Conservation (phyloP, 163 green algal species). For the Prototheca wickerhamii region DNA sequence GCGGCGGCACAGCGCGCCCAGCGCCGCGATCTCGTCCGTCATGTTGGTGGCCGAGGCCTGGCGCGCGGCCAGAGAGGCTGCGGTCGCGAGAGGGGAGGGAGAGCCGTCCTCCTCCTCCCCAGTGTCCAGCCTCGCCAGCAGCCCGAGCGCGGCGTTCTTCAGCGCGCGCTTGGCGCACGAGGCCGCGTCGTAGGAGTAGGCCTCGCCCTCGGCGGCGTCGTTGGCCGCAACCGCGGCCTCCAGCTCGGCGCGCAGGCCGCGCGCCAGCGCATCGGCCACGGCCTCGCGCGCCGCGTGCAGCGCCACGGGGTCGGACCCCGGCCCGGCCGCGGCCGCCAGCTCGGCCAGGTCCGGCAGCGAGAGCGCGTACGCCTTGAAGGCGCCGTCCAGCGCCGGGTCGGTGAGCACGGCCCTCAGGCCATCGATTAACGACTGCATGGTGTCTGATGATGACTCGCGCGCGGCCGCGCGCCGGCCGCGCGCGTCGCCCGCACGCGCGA, state of each 20-base stretch:
- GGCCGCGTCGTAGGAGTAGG: slow-evolving; percentile 39
- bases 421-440: slow-evolving; percentile 40
- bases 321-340: slow-evolving; percentile 65
- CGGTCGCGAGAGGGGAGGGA: slow-evolving; percentile 38
- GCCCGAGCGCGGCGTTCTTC: slow-evolving; percentile 51
- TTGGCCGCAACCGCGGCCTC: slow-evolving; percentile 55
- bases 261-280: slow-evolving; percentile 62
- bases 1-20: slow-evolving; percentile 55
- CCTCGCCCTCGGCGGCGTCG: slow-evolving; percentile 37
- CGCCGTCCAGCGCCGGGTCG: slow-evolving; percentile 55
- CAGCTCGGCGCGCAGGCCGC: slow-evolving; percentile 64
- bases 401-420: slow-evolving; percentile 51
- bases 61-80: too few species aligned
- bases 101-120: slow-evolving; percentile 18
- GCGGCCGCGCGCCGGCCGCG: background rate
- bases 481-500: background rate
- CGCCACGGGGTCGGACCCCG: slow-evolving; percentile 59
- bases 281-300: slow-evolving; percentile 49
- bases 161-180: slow-evolving; percentile 30
- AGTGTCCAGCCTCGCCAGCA: slow-evolving; percentile 36
- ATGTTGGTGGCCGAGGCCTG: slow-evolving; percentile 90
- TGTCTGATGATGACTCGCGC: too few species aligned
- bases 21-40: slow-evolving; percentile 81
- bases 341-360: slow-evolving; percentile 63
- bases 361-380: slow-evolving; percentile 67